Base-by-base conservation (phyloP, 73 alveolate genomes). In the Paramecium caudatum region DNA sequence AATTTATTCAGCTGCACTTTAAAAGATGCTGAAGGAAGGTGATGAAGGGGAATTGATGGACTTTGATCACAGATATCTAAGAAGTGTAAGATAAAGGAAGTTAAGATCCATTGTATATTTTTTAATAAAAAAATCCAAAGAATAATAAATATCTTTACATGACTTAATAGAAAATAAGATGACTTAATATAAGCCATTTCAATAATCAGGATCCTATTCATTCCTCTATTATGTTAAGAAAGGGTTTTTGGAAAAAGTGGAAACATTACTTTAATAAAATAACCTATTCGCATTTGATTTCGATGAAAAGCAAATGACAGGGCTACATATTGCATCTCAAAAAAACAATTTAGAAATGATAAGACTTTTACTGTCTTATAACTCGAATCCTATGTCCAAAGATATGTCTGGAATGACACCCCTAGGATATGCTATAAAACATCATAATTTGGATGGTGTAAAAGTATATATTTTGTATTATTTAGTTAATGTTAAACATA, bases 31-130 rank as follows among this genome's bases (percentile, higher is more conserved):
- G 1, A 65, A 65, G n/a, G 49, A 36, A 34, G 49, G 49, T 1
- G 83, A 65, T 32, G 83, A 65, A 65, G 49, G 34, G 10, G 83
- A 65, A 65, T 43, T 65, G 8, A 65, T 65, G 83, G 83, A 65
- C 34, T 65, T 65, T 33, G 83, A 65, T 65, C 47, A 65, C 17
- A n/a, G 83, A 33, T 65, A 65, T 10, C 34, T 33, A 33, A 65
- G 83, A 65, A 33, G 83, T 33, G 83, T 65, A 12, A 65, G 83
- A 32, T 65, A 65, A 23, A 65, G 49, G 83, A 65, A 36, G 34
- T 33, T 65, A 30, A 33, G 49, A 33, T 25, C 27, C 9, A 65
- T 65, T 65, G 49, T 65, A 1, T 30, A 15, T n/a, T 65, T 33
- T 33, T 43, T 65, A 9, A 17, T 65, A 33, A 21, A 21, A 65